Evolutionary conservation across 163 green algal genomes (phyloP), one percentile per base, ranked within the genome.

Genomic region (Chloroidium sp.): DNA sequence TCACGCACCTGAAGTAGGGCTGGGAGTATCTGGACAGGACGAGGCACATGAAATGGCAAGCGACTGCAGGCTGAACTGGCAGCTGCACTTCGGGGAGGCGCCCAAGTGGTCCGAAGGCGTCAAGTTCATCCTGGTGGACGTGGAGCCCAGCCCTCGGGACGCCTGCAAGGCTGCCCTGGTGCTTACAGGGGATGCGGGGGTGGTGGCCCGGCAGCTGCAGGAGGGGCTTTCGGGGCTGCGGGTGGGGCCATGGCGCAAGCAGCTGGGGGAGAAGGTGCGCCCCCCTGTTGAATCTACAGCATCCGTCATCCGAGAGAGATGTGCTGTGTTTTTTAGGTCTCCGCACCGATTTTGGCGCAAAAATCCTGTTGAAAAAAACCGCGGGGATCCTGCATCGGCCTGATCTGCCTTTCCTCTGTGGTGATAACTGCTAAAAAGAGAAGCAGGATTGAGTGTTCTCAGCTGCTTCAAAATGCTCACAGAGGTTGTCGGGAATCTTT

Each of bases 51-150:
- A 67, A 2, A 74, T 36, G 36, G 36, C 36, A 36, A 36, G 36
- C 36, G 36, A 36, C 36, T 36, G 36, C 84, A 90, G 87, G 57
- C 82, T 96, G 14, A 97, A 97, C 83, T 96, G 92, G 92, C 90
- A 93, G 84, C 86, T 95, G 80, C 91, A 95, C 83, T 95, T 95
- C 88, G 92, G 90, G 0, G 89, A 95, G 82, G 14, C 89, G 0
- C 92, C 92, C 3, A 86, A 87, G 57, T 97, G 92, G 92, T 62
- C 74, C 1, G 61, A 12, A 2, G 67, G 69, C 4, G 89, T 90
- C 2, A 91, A 90, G 78, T 96, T 97, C 78, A 82, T 96, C 1
- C 83, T 95, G 77, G 83, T 92, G 62, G 91, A 95, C 74, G 68
- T 85, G 0, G 83, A 85, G 8, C 84, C 89, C 1, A 82, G 75